Base-by-base conservation (phyloP, 768 basidiomycete genomes). In the Phylloporus sp. region DNA sequence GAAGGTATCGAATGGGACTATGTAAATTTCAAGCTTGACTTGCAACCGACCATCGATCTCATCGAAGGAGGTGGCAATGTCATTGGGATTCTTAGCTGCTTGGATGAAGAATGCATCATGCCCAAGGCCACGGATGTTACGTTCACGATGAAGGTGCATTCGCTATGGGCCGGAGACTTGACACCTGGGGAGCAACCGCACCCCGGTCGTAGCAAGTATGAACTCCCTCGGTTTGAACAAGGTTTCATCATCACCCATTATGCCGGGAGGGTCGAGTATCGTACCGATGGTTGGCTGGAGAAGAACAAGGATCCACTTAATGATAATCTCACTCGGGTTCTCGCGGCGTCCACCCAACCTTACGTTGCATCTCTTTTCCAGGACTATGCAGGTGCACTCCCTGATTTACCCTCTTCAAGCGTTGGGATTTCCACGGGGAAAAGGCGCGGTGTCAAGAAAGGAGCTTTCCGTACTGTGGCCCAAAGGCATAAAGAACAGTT, bases 61-160 rank as follows among this genome's bases (percentile, higher is more conserved):
- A 98, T 99, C 61, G 97, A 98, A 70, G 82, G 88, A 16, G 82
- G 78, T 45, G 77, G 80, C 13, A 61, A 32, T 18, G 74, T 75
- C 0, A 93, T 97, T 56, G 97, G 97, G 47, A 87, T 98, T 53
- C 78, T 99, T 40, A 91, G 92, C 55, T 86, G 88, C 61, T 73
- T 99, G 31, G 97, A 99, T 67, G 97, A 98, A 66, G 95, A 97
- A 57, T 98, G 95, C 66, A 98, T 99, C 70, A 99, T 98, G 95
- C 97, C 95, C n/a, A 93, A 92, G 66, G 95, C 95, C 4, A 91
- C 88, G 12, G 95, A 99, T 68, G 72, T 82, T 38, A 97, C 95
- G 0, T 98, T 99, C 73, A 92, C 93, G 28, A 82, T 91, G 71
- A 98, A 97, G 70, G 80, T 97, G 3, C 80, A 92, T 60, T 75